A percentile compares a stretch with the other conserved stretches of the same genome.
phyloP scores from a whole-genome alignment of 768 basidiomycete species.

The Cyathus striatus region DNA sequence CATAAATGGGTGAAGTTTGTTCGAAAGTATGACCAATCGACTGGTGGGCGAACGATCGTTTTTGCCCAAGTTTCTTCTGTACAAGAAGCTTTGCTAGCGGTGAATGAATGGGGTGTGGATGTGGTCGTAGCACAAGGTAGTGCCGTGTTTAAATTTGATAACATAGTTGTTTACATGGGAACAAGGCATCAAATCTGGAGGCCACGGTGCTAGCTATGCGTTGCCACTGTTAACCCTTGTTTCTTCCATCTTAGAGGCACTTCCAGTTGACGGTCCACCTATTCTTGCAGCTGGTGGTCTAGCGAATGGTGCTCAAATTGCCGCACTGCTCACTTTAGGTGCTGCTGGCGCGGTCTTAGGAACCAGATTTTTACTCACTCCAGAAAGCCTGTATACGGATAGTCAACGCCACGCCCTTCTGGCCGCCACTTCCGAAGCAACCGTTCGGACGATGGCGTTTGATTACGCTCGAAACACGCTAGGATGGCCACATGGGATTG shows the following conservation, averaged over 20 bases:
- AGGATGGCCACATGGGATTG: constrained; percentile 57
- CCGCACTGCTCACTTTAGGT: constrained; percentile 60
- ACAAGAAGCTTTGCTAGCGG: constrained; percentile 53
- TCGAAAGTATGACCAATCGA: constrained; percentile 45
- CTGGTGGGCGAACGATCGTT: constrained; percentile 42
- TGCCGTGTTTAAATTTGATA: too few species aligned
- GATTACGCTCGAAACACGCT: constrained; percentile 51
- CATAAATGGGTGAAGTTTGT: constrained; percentile 57
- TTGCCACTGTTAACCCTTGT: constrained; percentile 59
- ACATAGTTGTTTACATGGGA: too few species aligned
- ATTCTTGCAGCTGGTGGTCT: constrained; percentile 77
- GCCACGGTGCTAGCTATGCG: constrained; percentile 59
- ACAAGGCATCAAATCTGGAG: constrained; percentile 77
- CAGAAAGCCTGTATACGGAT: constrained; percentile 56
- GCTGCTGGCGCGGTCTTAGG: constrained; percentile 67
- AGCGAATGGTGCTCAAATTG: constrained; percentile 57
- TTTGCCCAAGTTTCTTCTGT: constrained; percentile 64
- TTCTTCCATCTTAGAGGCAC: constrained; percentile 42
- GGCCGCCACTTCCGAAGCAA: constrained; percentile 34
- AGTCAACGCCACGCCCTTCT: constrained; percentile 50
- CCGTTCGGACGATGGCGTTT: constrained; percentile 60
- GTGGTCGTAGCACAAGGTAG: constrained; percentile 76
- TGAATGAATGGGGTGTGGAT: constrained; percentile 67
- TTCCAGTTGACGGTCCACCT: constrained; percentile 39
- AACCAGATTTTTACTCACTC: constrained; percentile 69